Evolutionary conservation across 805 yeast species (phyloP).

Genomic region (Sugiyamaella boreocaroliniensis): DNA sequence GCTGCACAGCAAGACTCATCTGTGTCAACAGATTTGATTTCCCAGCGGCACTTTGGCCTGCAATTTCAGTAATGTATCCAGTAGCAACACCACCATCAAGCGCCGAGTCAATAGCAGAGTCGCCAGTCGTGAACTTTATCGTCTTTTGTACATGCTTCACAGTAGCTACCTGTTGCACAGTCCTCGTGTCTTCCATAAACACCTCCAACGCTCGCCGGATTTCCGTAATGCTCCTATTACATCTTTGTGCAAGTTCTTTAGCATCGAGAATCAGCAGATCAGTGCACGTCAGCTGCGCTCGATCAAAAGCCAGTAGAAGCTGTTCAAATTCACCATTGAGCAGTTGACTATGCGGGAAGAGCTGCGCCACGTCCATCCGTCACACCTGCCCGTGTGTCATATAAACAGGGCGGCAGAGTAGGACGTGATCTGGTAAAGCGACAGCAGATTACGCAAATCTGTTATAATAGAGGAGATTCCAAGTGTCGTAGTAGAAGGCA

Average conservation of each 20-base stretch:
- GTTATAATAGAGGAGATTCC: too few species aligned
- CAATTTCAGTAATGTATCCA: conserved; percentile 61
- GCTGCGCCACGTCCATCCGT: conserved; percentile 12
- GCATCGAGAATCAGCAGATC: conserved; percentile 11
- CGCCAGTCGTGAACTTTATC: conserved; percentile 42
- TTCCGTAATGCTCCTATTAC: conserved; percentile 13
- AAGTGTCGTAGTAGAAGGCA: too few species aligned
- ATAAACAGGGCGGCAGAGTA: too few species aligned
- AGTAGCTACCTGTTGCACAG: not conserved
- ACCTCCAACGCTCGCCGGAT: conserved; percentile 9
- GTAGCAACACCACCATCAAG: conserved; percentile 53
- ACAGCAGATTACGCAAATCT: too few species aligned
- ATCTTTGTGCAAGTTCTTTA: conserved; percentile 5
- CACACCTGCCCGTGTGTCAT: too few species aligned
- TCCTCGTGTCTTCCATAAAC: not conserved
- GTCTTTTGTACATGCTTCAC: not conserved
- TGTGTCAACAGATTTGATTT: conserved; percentile 77
- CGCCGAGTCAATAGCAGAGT: conserved; percentile 40
- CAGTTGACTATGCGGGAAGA: conserved; percentile 7
- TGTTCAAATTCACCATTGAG: conserved; percentile 10
- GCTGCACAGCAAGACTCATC: conserved; percentile 52
- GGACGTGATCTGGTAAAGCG: too few species aligned
- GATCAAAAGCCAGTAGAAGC: conserved; percentile 13
- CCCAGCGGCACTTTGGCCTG: conserved; percentile 81
- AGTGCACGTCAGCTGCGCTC: conserved; percentile 6